These are phyloP conservation scores for Osmanthus fragrans DNA, from an alignment of 257 asterid genomes.

Conservation along the genomic window DNA sequence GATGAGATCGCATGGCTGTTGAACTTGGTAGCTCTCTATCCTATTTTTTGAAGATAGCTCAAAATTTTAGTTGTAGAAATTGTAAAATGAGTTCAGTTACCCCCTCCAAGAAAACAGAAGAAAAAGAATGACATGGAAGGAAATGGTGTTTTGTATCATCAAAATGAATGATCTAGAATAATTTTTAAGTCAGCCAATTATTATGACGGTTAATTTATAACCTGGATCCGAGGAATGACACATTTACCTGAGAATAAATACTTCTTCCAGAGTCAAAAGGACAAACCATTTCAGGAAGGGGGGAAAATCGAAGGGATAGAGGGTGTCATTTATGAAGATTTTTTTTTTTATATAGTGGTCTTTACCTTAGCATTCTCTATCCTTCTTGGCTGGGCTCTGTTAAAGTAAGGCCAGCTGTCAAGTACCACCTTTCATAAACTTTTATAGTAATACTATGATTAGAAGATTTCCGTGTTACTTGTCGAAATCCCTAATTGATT, in stretches of 20 bases:
- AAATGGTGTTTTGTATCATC: neutral
- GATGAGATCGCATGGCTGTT: constrained; percentile 98
- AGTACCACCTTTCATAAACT: neutral
- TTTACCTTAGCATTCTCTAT: neutral
- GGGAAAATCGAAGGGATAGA: neutral
- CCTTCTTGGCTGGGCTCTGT: neutral
- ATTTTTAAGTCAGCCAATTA: neutral
- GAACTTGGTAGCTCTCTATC: constrained; percentile 72
- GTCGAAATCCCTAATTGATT: too few species aligned
- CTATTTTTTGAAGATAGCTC: constrained; percentile 4
- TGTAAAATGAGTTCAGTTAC: constrained; percentile 2
- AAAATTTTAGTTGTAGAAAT: constrained; percentile 7
- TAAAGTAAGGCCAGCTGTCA: neutral
- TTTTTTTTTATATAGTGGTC: neutral
- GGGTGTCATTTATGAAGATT: too few species aligned
- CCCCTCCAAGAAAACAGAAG: neutral
- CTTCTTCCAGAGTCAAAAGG: neutral
- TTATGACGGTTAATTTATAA: neutral
- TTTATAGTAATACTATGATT: neutral
- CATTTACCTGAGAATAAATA: neutral
- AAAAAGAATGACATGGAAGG: neutral
- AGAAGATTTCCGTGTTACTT: neutral
- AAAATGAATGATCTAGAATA: neutral
- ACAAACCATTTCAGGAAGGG: neutral
- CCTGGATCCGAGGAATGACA: neutral